These are phyloP conservation scores for Umbelopsis ramanniana DNA, from an alignment of 192 early-diverging fungal genomes.

Conservation along the genomic window DNA sequence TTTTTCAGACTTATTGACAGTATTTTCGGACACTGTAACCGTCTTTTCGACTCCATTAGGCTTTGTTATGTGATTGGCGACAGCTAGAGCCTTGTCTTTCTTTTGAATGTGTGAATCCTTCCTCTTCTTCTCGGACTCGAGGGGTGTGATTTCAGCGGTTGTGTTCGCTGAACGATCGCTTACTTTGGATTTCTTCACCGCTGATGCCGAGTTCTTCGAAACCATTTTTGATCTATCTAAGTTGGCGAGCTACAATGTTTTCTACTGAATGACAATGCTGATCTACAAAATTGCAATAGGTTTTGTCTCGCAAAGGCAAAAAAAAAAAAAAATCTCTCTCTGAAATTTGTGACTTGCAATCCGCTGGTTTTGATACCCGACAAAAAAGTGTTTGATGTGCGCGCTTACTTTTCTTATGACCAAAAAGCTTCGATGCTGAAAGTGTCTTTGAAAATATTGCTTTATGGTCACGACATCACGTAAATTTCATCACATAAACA, in stretches of 20 bases:
- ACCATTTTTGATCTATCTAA: background rate
- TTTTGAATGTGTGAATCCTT: background rate
- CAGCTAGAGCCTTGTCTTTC: background rate
- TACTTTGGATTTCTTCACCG: conserved; percentile 1
- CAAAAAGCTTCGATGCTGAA: background rate
- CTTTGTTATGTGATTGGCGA: background rate
- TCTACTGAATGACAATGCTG: background rate
- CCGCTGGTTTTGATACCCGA: no score
- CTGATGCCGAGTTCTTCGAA: conserved; percentile 6
- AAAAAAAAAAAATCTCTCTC: background rate
- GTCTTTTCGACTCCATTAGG: background rate
- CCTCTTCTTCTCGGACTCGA: background rate
- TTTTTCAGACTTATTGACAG: background rate
- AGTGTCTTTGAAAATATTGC: background rate
- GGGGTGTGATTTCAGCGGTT: background rate
- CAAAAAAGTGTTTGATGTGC: background rate
- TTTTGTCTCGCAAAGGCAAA: background rate
- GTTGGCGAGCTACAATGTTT: background rate
- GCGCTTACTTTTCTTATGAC: background rate
- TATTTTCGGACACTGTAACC: background rate
- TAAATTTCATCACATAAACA: no score
- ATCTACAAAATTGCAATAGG: background rate
- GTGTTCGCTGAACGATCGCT: background rate
- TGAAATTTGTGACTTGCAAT: conserved; percentile 11
- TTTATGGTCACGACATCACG: background rate